Base-by-base conservation (phyloP, 495 filamentous ascomycete genomes). In the Mycothermus thermophilus region DNA sequence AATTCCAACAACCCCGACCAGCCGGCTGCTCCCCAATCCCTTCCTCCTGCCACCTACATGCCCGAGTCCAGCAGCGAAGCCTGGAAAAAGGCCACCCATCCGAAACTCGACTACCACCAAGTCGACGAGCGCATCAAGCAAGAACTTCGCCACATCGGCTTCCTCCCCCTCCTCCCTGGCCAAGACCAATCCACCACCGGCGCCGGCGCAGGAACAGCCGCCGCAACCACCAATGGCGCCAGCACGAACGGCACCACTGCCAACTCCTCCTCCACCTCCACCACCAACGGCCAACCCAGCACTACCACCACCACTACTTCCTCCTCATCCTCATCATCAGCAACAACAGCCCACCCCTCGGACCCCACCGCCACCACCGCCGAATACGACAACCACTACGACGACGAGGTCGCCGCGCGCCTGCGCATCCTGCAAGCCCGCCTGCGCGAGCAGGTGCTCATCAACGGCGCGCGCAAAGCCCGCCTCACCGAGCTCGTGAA, bases 401-500 rank as follows among this genome's bases (percentile, higher is more conserved):
- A 99, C 55, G 92, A 99, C 54, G 92, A 95, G 47, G 79, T 96
- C 30, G 82, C 84, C 11, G 86, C 84, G 34, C 82, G 90, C 8
- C 61, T 96, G 21, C 82, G 90, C 18, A 71, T 79, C 24, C 68
- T 99, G 0, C 90, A 99, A 47, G 62, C 67, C 29, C 75, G 85
- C 31, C 72, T 99, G 1, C 77, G 80, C 48, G 75, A 83, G 27
- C 75, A 83, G 47, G 77, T 75, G 40, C 73, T 93, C 28, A 56
- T 79, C 45, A 96, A 96, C 58, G 88, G 86, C 30, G 83, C 90
- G 0, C 75, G 83, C 42, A 96, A 95, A 52, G 71, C 80, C 5
- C 68, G 88, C 11, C 69, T 99, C 8, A 71, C 80, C 2, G 83
- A 93, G 12, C 68, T 93, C 13, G 79, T 87, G 2, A 79, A 83